Evolutionary conservation across 2,329 filamentous ascomycete species (phyloP).

Genomic region (Penicillium sp.): DNA sequence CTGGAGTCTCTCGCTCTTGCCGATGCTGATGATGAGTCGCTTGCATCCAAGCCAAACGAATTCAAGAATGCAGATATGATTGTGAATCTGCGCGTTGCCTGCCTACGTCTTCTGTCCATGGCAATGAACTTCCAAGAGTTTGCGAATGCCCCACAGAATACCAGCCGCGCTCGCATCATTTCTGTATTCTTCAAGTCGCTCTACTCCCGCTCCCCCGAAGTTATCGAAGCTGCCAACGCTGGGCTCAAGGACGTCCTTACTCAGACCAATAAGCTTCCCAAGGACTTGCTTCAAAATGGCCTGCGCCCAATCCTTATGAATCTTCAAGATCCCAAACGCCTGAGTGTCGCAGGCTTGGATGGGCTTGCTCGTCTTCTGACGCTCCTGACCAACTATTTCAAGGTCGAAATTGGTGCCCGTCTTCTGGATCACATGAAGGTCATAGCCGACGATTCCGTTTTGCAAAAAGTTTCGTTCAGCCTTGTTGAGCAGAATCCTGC

Average conservation of each 20-base stretch:
- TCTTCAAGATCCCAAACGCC: conserved; percentile 84
- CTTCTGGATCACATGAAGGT: conserved; percentile 91
- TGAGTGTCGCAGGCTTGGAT: conserved; percentile 85
- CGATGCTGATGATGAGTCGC: conserved; percentile 87
- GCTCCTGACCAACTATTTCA: conserved; percentile 96
- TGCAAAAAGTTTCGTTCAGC: conserved; percentile 91
- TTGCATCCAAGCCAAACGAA: conserved; percentile 89
- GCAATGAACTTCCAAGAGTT: conserved; percentile 94
- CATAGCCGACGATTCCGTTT: conserved; percentile 73
- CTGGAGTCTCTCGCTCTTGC: conserved; percentile 92
- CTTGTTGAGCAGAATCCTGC: conserved; percentile 88
- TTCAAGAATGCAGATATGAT: conserved; percentile 96
- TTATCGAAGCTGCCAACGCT: conserved; percentile 89
- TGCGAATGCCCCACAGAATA: conserved; percentile 68
- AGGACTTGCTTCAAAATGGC: conserved; percentile 91
- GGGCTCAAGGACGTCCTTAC: conserved; percentile 83
- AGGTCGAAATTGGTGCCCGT: conserved; percentile 91
- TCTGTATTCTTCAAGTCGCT: conserved; percentile 97
- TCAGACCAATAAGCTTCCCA: conserved; percentile 86
- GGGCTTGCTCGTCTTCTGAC: conserved; percentile 86
- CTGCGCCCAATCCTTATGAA: conserved; percentile 94
- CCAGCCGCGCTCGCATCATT: conserved; percentile 67
- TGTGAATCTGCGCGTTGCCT: conserved; percentile 84
- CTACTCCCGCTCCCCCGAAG: conserved; percentile 87
- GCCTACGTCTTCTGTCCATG: conserved; percentile 86